Evolutionary conservation across 495 filamentous ascomycete genomes (phyloP).

Genomic region (Penicillium ochrochloron): DNA sequence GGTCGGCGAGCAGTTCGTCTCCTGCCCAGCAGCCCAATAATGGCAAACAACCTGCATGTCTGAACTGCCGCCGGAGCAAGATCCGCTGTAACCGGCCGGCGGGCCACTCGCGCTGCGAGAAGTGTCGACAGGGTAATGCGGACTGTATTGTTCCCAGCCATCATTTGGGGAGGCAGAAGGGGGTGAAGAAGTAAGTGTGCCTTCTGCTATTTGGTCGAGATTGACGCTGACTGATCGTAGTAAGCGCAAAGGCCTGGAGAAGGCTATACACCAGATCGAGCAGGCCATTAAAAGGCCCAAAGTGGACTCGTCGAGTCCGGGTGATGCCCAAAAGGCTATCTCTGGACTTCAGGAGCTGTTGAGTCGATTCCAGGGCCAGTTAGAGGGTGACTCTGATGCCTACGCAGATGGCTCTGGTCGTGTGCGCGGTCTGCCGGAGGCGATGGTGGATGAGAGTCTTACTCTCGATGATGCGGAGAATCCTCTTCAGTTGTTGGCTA

Average conservation of each 20-base stretch:
- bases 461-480: constrained; percentile 75
- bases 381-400: constrained; percentile 33
- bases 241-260: constrained; percentile 74
- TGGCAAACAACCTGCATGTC: constrained; percentile 62
- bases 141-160: constrained; percentile 71
- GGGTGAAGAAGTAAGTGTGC: constrained; percentile 69
- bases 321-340: constrained; percentile 58
- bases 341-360: constrained; percentile 61
- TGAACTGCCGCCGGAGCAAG: constrained; percentile 70
- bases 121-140: constrained; percentile 59
- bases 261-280: constrained; percentile 73
- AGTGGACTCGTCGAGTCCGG: constrained; percentile 48
- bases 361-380: constrained; percentile 47
- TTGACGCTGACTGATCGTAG: constrained; percentile 40
- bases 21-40: constrained; percentile 1
- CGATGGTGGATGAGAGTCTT: constrained; percentile 51
- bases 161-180: constrained; percentile 72
- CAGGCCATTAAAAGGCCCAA: constrained; percentile 70
- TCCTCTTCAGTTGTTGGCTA: constrained; percentile 69
- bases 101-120: constrained; percentile 59
- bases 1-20: constrained; percentile 3
- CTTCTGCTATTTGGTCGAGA: neutral
- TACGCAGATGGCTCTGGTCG: constrained; percentile 34
- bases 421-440: constrained; percentile 31
- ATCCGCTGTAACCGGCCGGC: constrained; percentile 63